Percentiles rank a stretch among this genome's conserved stretches.
phyloP scores from a whole-genome alignment of 495 filamentous ascomycete species.

The Trichocladium antarcticum region DNA sequence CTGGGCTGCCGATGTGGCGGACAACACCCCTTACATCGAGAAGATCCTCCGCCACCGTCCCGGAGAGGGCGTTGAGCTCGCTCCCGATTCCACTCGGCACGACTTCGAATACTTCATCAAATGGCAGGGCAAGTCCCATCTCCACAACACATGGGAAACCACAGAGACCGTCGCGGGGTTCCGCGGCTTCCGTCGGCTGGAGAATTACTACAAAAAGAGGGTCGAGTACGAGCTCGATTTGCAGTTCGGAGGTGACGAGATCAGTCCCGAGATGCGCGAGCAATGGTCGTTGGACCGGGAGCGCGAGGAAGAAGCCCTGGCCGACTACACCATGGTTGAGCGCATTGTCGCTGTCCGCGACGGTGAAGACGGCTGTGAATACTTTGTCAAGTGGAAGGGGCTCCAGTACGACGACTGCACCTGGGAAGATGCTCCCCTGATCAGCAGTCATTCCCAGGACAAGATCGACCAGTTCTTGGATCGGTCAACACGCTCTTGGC shows the following conservation, averaged over 20 bases:
- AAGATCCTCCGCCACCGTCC: slow-evolving; percentile 75
- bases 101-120: slow-evolving; percentile 95
- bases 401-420: slow-evolving; percentile 86
- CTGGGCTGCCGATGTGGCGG: slow-evolving; percentile 52
- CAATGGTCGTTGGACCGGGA: slow-evolving; percentile 85
- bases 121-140: slow-evolving; percentile 91
- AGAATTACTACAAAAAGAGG: slow-evolving; percentile 84
- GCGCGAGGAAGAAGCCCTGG: slow-evolving; percentile 67
- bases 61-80: slow-evolving; percentile 53
- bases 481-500: slow-evolving; percentile 60
- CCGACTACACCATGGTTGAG: slow-evolving; percentile 81
- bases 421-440: slow-evolving; percentile 71
- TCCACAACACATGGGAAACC: slow-evolving; percentile 89
- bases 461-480: slow-evolving; percentile 87
- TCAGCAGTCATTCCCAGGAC: slow-evolving; percentile 65
- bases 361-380: slow-evolving; percentile 66
- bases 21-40: slow-evolving; percentile 74
- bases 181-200: slow-evolving; percentile 70
- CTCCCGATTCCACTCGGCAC: slow-evolving; percentile 50
- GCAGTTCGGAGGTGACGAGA: slow-evolving; percentile 52
- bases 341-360: slow-evolving; percentile 74
- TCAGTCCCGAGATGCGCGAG: slow-evolving; percentile 77
- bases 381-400: slow-evolving; percentile 87
- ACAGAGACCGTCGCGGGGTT: slow-evolving; percentile 49
- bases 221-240: slow-evolving; percentile 64